Evolutionary conservation across 2,329 filamentous ascomycete species (phyloP).

Genomic region (Cucurbitaria berberidis): DNA sequence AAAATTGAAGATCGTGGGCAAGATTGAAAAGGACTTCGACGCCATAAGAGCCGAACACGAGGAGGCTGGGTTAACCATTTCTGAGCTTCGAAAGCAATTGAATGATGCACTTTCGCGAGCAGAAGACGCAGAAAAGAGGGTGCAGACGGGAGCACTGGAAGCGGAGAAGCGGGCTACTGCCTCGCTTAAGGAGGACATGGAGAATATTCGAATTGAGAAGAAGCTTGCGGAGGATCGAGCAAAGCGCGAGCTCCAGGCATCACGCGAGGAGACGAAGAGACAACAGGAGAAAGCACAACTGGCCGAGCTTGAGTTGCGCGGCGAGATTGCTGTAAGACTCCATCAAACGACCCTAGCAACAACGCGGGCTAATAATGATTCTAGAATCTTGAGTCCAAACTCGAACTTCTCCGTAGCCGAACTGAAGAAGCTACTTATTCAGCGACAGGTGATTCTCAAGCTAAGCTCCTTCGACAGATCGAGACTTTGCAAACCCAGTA

Average conservation of each 20-base stretch:
- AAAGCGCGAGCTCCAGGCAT: constrained; percentile 70
- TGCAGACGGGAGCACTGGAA: constrained; percentile 70
- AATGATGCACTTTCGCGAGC: constrained; percentile 70
- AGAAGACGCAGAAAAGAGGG: constrained; percentile 70
- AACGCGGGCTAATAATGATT: constrained; percentile 27
- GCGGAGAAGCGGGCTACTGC: constrained; percentile 64
- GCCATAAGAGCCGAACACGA: constrained; percentile 67
- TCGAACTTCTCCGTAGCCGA: constrained; percentile 83
- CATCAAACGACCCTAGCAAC: not conserved
- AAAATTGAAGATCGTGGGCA: constrained; percentile 58
- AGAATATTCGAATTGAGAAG: constrained; percentile 74
- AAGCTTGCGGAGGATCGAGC: constrained; percentile 74
- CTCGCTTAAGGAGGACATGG: constrained; percentile 69
- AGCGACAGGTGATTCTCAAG: constrained; percentile 79
- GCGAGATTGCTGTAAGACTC: constrained; percentile 66
- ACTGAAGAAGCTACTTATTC: constrained; percentile 91
- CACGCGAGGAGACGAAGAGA: constrained; percentile 74
- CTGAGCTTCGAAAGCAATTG: constrained; percentile 72
- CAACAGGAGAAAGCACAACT: constrained; percentile 72
- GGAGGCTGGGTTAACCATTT: constrained; percentile 68
- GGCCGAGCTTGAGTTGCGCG: constrained; percentile 77
- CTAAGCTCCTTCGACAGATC: constrained; percentile 89
- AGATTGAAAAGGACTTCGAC: constrained; percentile 64
- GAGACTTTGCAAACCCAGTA: constrained; percentile 97
- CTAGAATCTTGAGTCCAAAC: constrained; percentile 80